These are phyloP conservation scores for Aspergillus spinulosporus DNA, from an alignment of 2,329 filamentous ascomycete species.

Conservation along the genomic window DNA sequence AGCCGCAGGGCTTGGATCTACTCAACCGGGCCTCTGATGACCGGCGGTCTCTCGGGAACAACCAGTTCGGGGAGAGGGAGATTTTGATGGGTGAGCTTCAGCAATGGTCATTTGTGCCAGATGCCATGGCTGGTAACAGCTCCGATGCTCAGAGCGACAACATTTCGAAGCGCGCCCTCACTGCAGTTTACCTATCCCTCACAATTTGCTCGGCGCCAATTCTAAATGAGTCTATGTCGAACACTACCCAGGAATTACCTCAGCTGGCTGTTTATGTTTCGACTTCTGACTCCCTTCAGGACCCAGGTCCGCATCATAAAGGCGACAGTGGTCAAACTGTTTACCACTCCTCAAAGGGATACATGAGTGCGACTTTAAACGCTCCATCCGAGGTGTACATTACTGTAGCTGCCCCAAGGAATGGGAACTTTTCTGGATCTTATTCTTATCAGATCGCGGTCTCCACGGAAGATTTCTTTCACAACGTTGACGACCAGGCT, in stretches of 20 bases:
- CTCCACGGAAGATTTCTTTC: constrained; percentile 77
- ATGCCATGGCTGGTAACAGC: constrained; percentile 52
- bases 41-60: constrained; percentile 60
- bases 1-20: constrained; percentile 43
- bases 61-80: constrained; percentile 61
- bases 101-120: constrained; percentile 32
- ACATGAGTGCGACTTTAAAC: constrained; percentile 63
- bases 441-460: constrained; percentile 82
- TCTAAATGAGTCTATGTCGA: constrained; percentile 48
- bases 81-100: constrained; percentile 61
- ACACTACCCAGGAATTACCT: constrained; percentile 54
- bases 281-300: constrained; percentile 60
- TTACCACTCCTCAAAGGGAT: constrained; percentile 65
- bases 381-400: constrained; percentile 71
- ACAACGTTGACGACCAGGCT: constrained; percentile 55
- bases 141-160: constrained; percentile 34
- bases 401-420: constrained; percentile 68
- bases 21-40: constrained; percentile 58
- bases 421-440: constrained; percentile 61
- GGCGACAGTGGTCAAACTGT: constrained; percentile 44
- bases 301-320: constrained; percentile 61
- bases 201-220: constrained; percentile 81
- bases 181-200: constrained; percentile 73
- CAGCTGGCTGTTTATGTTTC: constrained; percentile 81
- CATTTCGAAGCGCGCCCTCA: constrained; percentile 34